Conservation (phyloP, 768 basidiomycete genomes). For the Tephrocybe sp. region DNA sequence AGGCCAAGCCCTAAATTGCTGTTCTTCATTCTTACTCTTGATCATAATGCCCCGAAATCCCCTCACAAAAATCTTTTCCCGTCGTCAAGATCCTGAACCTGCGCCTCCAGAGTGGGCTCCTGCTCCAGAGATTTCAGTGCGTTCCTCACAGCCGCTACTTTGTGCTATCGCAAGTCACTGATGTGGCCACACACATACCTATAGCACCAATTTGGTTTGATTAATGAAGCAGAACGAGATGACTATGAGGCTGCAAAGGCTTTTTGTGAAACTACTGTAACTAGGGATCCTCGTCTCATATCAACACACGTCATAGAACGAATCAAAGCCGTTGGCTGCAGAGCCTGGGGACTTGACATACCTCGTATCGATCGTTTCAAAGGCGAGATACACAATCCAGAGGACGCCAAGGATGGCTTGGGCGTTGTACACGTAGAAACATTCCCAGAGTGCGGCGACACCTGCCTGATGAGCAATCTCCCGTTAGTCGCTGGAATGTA, state of each 20-base stretch:
- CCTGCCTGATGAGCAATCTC: conserved; percentile 57
- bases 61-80: conserved; percentile 9
- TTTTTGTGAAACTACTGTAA: conserved; percentile 46
- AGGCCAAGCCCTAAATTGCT: background rate
- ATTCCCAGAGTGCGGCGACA: conserved; percentile 39
- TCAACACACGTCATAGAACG: conserved; percentile 53
- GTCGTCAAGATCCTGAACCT: background rate
- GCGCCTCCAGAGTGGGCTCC: conserved; percentile 58
- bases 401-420: conserved; percentile 32
- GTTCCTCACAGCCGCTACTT: conserved; percentile 1
- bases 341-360: conserved; percentile 52
- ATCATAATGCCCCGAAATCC: conserved; percentile 7
- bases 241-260: conserved; percentile 51
- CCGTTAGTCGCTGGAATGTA: conserved; percentile 64
- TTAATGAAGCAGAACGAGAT: conserved; percentile 55
- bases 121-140: conserved; percentile 51
- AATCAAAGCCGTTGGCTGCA: conserved; percentile 45
- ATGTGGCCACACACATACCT: background rate
- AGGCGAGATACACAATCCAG: conserved; percentile 38
- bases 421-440: conserved; percentile 43
- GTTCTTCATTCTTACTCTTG: background rate
- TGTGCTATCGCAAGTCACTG: background rate
- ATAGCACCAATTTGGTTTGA: conserved; percentile 48
- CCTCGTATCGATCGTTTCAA: conserved; percentile 43
- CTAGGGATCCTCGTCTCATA: conserved; percentile 43